Percentiles rank a stretch among this genome's conserved stretches.
phyloP scores from a whole-genome alignment of 2,329 filamentous ascomycete species.

The Ceratocystis albifundus region DNA sequence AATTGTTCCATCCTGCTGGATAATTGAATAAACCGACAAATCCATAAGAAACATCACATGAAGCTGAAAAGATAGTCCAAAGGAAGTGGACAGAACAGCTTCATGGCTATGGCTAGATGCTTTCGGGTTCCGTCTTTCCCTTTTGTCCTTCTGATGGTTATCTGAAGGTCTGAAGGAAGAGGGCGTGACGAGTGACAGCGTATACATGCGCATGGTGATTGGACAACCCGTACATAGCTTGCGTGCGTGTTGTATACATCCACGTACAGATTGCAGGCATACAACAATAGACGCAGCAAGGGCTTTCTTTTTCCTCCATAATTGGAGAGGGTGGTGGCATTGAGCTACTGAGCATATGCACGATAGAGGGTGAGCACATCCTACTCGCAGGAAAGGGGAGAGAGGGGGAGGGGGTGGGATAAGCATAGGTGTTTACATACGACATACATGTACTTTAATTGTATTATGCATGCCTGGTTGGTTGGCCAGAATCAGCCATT shows the following conservation, averaged over 20 bases:
- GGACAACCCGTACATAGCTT: too few relatives aligned
- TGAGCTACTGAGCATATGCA: background rate
- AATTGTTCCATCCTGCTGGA: too few relatives aligned
- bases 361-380: slow-evolving; percentile 10
- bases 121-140: background rate
- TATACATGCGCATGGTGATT: background rate
- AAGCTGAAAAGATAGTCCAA: too few relatives aligned
- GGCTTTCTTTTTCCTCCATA: background rate
- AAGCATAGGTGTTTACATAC: background rate
- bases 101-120: background rate
- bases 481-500: too few relatives aligned
- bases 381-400: slow-evolving; percentile 7
- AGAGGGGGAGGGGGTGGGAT: background rate
- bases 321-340: background rate
- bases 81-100: background rate
- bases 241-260: background rate
- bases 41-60: too few relatives aligned
- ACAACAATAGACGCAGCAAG: background rate
- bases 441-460: background rate
- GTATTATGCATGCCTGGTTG: background rate
- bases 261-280: background rate
- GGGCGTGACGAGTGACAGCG: background rate
- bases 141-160: too few relatives aligned
- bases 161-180: background rate
- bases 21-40: too few relatives aligned